Base-by-base conservation (phyloP, 805 yeast species). In the Candida chauliodis region DNA sequence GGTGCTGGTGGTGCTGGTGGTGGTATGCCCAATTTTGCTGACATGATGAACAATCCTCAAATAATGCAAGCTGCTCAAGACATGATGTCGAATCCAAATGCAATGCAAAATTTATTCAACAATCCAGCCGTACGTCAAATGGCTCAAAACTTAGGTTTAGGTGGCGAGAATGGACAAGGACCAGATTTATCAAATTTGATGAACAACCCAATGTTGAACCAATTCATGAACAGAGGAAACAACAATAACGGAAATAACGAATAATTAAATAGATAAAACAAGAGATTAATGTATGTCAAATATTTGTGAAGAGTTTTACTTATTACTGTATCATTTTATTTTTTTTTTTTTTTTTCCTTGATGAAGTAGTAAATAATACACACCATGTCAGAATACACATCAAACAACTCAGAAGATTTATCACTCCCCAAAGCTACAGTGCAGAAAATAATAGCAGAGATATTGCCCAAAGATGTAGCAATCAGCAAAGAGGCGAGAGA, bases 401-500 rank as follows among this genome's bases (percentile, higher is more conserved):
- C 61, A 17, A 49, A 55, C 23, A 45, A 53, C 5, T 58, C 59
- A 13, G 74, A 68, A 39, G 73, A 67, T 49, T 56, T 68, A 40
- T 61, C 69, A 11, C 55, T 68, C 41, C 72, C 76, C 16, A 65
- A 70, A 63, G 99, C 99, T 2, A 93, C 99, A 0, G 98, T 93
- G 2, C 98, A 91, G 57, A 93, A 93, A 59, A 88, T 93, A 34
- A 82, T 93, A 14, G 75, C 89, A 3, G 99, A 93, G 53, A 85
- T 93, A 23, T 69, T 91, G 21, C 96, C 96, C 13, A 66, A 78
- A n/a, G 97, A 90, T 54, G 71, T 86, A 40, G 80, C 90, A 5
- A 88, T 91, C 50, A 79, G 95, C 28, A 85, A 90, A 49, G 98
- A 93, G 48, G 95, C 97, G 2, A 72, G 97, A 41, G 98, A 91